A percentile compares a stretch with the other conserved stretches of the same genome.
These are phyloP conservation scores for Ogataea parapolymorpha DNA, from an alignment of 805 yeast genomes.

Conservation along the genomic window DNA sequence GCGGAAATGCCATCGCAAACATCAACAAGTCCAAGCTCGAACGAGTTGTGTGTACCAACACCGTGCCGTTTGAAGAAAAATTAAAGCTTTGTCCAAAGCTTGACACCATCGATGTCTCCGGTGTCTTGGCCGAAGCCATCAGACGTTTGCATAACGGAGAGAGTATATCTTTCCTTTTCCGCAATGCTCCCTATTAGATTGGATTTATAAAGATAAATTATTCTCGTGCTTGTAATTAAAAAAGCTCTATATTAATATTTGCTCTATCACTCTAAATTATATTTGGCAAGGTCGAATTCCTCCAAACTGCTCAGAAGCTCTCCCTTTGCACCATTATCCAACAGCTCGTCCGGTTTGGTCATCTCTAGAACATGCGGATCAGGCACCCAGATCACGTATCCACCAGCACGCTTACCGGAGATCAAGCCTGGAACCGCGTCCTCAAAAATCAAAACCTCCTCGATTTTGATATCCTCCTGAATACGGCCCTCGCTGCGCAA, in stretches of 20 bases:
- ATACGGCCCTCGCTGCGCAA: slow-evolving; percentile 38
- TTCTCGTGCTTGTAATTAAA: background rate
- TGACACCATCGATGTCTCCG: slow-evolving; percentile 66
- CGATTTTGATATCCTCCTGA: slow-evolving; percentile 50
- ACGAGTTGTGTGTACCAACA: slow-evolving; percentile 73
- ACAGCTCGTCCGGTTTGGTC: slow-evolving; percentile 50
- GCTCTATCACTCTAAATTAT: slow-evolving; percentile 35
- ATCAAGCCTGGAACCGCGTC: slow-evolving; percentile 92
- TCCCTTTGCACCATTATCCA: slow-evolving; percentile 44
- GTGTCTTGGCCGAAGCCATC: slow-evolving; percentile 76
- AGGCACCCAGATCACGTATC: slow-evolving; percentile 92
- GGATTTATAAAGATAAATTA: background rate
- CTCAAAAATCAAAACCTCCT: slow-evolving; percentile 87
- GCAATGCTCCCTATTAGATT: slow-evolving; percentile 50
- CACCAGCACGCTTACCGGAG: slow-evolving; percentile 81
- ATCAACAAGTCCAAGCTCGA: slow-evolving; percentile 66
- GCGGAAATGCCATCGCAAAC: slow-evolving; percentile 70
- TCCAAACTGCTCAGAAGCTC: slow-evolving; percentile 50
- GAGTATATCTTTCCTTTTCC: slow-evolving; percentile 75
- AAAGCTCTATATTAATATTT: background rate
- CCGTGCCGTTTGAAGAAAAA: slow-evolving; percentile 73
- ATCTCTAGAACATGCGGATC: slow-evolving; percentile 66
- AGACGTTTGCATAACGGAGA: slow-evolving; percentile 87
- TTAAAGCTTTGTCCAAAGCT: slow-evolving; percentile 55
- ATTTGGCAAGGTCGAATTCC: slow-evolving; percentile 49